Evolutionary conservation across 371 early-diverging fungal species (phyloP).

Genomic region (Lichtheimia corymbifera): DNA sequence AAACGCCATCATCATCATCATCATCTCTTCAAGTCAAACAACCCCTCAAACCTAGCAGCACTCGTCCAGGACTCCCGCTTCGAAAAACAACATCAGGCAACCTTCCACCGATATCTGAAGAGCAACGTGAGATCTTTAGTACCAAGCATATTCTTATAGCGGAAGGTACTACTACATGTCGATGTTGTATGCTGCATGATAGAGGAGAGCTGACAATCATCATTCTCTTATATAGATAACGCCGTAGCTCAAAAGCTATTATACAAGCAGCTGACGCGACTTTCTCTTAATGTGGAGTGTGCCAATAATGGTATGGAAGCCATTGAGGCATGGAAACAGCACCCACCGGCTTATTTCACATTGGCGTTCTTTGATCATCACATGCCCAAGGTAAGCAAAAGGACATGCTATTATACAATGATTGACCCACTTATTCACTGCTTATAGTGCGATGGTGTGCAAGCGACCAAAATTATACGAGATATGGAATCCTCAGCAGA

Average conservation of each 20-base stretch:
- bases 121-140: conserved; percentile 31
- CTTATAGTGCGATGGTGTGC: conserved; percentile 45
- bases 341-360: conserved; percentile 28
- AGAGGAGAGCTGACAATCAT: too few species aligned
- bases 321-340: conserved; percentile 30
- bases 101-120: background rate
- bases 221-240: conserved; percentile 28
- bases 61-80: background rate
- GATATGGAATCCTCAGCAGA: conserved; percentile 25
- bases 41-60: conserved; percentile 8
- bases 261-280: conserved; percentile 36
- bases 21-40: conserved; percentile 2
- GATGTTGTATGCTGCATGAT: background rate
- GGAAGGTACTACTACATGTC: conserved; percentile 35
- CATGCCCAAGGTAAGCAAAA: conserved; percentile 45
- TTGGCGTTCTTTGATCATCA: conserved; percentile 54
- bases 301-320: conserved; percentile 50
- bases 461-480: conserved; percentile 41
- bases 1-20: background rate
- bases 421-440: background rate
- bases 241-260: conserved; percentile 47
- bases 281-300: conserved; percentile 41
- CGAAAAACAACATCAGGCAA: too few species aligned
- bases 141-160: conserved; percentile 40
- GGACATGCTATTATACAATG: background rate